Evolutionary conservation across 805 yeast species (phyloP).

Genomic region (Candida boidinii): DNA sequence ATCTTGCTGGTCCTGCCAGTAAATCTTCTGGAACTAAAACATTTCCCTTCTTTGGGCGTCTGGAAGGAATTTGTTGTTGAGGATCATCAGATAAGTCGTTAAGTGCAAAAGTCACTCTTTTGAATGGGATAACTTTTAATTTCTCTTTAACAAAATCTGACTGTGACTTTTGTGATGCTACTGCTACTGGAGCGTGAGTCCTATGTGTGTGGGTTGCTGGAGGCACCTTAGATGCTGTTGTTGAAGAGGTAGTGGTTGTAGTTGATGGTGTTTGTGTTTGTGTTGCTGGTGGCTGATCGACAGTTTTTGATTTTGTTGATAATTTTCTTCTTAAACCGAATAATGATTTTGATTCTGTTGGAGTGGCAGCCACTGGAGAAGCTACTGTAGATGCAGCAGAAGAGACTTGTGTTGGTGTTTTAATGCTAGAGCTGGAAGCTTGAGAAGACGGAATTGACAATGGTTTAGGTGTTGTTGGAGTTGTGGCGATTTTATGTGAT

Average conservation of each 20-base stretch:
- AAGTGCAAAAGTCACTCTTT: constrained; percentile 43
- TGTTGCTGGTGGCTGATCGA: background rate
- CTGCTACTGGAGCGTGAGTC: constrained; percentile 1
- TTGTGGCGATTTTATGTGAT: constrained; percentile 2
- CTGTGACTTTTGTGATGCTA: background rate
- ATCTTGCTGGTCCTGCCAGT: constrained; percentile 50
- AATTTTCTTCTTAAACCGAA: too few relatives aligned
- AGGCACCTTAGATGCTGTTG: constrained; percentile 2
- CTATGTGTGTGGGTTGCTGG: constrained; percentile 3
- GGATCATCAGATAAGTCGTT: constrained; percentile 43
- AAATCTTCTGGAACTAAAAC: constrained; percentile 61
- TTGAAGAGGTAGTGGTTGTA: constrained; percentile 2
- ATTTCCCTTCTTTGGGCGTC: constrained; percentile 45
- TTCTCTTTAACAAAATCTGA: constrained; percentile 1
- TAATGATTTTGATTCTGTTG: background rate
- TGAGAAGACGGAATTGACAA: background rate
- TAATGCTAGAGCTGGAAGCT: too few relatives aligned
- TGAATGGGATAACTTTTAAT: constrained; percentile 26
- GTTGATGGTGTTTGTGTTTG: background rate
- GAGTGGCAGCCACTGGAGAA: background rate
- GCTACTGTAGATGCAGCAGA: background rate
- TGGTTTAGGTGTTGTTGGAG: background rate
- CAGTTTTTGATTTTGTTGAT: too few relatives aligned
- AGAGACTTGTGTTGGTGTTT: background rate
- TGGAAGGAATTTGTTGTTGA: constrained; percentile 53